Base-by-base conservation (phyloP, 2,329 filamentous ascomycete genomes). In the Exophiala phaeomuriformis region DNA sequence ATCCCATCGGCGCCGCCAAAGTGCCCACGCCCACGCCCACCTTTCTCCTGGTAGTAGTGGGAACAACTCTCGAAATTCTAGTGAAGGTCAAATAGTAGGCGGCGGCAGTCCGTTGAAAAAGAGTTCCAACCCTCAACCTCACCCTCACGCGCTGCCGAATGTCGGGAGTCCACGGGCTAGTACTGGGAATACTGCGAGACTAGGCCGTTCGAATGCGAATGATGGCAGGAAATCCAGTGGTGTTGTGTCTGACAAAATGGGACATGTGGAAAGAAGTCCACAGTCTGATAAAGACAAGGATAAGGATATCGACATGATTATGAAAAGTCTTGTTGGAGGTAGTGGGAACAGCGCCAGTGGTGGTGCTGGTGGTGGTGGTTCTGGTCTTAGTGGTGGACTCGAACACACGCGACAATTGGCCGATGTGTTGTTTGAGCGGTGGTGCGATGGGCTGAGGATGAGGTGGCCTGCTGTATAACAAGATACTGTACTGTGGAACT, bases 371-470 rank as follows among this genome's bases (percentile, higher is more conserved):
- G 71, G 59, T 55, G 64, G 42, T 47, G 49, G 65, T 77, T 78
- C 61, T 69, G 83, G 60, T 82, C 81, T 19, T 19, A 19, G 19
- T 19, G 1, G 82, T 79, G 91, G 90, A 1, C 91, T 96, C 88
- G 90, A 96, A 69, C 91, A 96, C 70, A 87, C 86, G 61, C 88
- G 89, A 66, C 83, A 95, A 67, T 77, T 97, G 36, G 88, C 88
- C 1, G 90, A 96, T 68, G 88, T 95, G 19, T 79, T 98, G 19
- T 97, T 96, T 71, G 82, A 84, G 10, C 81, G 91, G 41, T 98
- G 93, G 93, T 83, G 85, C 2, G 88, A 94, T 54, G 90, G 89
- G 1, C 73, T 97, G 63, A 83, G 84, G 59, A 78, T 81, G 51
- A 77, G 86, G 52, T 90, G 86, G 86, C 57, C 57, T 49, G 57